A percentile compares a stretch with the other conserved stretches of the same genome.
Conservation (phyloP, 1,284 basidiomycete species). For the Chiua sp. region DNA sequence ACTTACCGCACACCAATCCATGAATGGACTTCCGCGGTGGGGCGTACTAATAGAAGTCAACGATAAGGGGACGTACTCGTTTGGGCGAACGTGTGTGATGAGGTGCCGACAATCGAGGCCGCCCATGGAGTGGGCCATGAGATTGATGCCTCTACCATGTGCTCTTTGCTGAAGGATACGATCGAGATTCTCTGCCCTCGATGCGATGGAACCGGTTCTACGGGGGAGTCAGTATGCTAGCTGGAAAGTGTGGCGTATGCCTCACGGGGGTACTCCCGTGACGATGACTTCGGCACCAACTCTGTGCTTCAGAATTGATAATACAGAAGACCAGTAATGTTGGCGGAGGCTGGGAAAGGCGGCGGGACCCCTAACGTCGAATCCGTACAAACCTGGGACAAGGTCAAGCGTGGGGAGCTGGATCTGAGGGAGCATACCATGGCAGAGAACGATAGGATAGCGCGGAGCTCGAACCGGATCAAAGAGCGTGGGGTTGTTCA, state of each 20-base stretch:
- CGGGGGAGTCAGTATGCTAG: neutral
- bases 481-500: constrained; percentile 74
- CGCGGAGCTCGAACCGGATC: constrained; percentile 81
- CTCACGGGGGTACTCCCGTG: constrained; percentile 92
- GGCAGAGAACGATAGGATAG: constrained; percentile 93
- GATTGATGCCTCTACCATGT: constrained; percentile 81
- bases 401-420: constrained; percentile 13
- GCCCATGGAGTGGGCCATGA: constrained; percentile 98
- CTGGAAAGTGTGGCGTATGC: constrained; percentile 11
- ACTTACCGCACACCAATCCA: constrained; percentile 96
- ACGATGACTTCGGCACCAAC: constrained; percentile 94
- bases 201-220: constrained; percentile 91
- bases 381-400: constrained; percentile 87
- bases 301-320: constrained; percentile 82
- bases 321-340: constrained; percentile 95
- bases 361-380: constrained; percentile 83
- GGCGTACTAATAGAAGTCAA: constrained; percentile 94
- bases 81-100: constrained; percentile 85
- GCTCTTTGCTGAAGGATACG: constrained; percentile 73
- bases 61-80: constrained; percentile 85
- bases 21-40: constrained; percentile 96
- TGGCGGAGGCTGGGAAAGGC: constrained; percentile 82
- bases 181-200: constrained; percentile 84
- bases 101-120: constrained; percentile 94
- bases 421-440: constrained; percentile 64